phyloP scores from a whole-genome alignment of 495 filamentous ascomycete genomes.

The Xylaria curta region DNA sequence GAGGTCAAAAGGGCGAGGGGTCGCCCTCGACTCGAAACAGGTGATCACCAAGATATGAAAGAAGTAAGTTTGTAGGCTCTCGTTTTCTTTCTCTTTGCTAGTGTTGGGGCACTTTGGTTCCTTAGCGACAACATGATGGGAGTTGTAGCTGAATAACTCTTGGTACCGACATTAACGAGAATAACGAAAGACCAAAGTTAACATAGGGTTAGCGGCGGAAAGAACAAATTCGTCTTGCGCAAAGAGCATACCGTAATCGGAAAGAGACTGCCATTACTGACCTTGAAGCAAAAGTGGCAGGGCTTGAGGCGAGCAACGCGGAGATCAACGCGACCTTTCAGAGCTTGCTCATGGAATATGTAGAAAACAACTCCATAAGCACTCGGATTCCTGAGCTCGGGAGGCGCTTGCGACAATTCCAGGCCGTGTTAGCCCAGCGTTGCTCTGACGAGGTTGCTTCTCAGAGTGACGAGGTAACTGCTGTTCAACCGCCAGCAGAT shows the following conservation, averaged over 20 bases:
- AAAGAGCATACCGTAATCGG: slow-evolving; percentile 81
- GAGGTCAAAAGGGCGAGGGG: slow-evolving; percentile 64
- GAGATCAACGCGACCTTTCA: slow-evolving; percentile 77
- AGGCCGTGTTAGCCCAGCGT: slow-evolving; percentile 41
- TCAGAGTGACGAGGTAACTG: slow-evolving; percentile 10
- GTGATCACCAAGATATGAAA: slow-evolving; percentile 58
- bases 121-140: slow-evolving; percentile 39
- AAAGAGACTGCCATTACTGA: slow-evolving; percentile 83
- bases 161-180: slow-evolving; percentile 11
- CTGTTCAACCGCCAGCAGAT: background rate
- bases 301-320: slow-evolving; percentile 69
- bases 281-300: slow-evolving; percentile 69
- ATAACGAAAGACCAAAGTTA: slow-evolving; percentile 21
- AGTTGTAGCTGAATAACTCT: background rate
- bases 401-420: slow-evolving; percentile 49
- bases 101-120: slow-evolving; percentile 52
- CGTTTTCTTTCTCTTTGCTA: background rate
- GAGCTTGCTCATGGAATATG: slow-evolving; percentile 66
- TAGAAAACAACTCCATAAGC: slow-evolving; percentile 56
- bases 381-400: slow-evolving; percentile 58
- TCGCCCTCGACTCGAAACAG: slow-evolving; percentile 71
- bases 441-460: slow-evolving; percentile 37
- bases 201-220: slow-evolving; percentile 67
- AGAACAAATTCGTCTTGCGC: slow-evolving; percentile 86
- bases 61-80: slow-evolving; percentile 18